Evolutionary conservation across 768 basidiomycete genomes (phyloP).

Genomic region (Mycena chlorophos): DNA sequence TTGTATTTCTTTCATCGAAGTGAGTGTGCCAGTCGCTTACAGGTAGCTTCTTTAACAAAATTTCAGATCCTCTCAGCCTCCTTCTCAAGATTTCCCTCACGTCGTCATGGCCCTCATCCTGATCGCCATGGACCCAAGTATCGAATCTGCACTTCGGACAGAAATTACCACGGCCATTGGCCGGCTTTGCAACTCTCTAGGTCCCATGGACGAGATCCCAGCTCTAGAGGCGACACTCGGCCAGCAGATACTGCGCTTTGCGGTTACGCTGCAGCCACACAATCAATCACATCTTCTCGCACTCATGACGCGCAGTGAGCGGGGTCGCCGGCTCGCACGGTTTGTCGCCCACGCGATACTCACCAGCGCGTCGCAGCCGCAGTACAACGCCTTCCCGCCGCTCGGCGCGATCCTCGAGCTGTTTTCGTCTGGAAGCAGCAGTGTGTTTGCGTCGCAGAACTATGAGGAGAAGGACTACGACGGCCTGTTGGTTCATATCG

Average conservation of each 20-base stretch:
- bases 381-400: slow-evolving; percentile 47
- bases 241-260: slow-evolving; percentile 43
- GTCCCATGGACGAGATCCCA: slow-evolving; percentile 29
- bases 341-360: slow-evolving; percentile 57
- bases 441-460: slow-evolving; percentile 56
- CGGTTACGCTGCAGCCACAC: slow-evolving; percentile 40
- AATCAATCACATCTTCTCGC: slow-evolving; percentile 54
- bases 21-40: slow-evolving; percentile 31
- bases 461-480: slow-evolving; percentile 61
- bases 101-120: slow-evolving; percentile 52
- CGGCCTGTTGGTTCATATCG: slow-evolving; percentile 53
- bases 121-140: slow-evolving; percentile 56
- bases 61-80: slow-evolving; percentile 37
- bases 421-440: slow-evolving; percentile 42
- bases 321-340: slow-evolving; percentile 55
- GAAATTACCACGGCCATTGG: slow-evolving; percentile 52
- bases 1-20: slow-evolving; percentile 48
- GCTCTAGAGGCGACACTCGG: slow-evolving; percentile 51
- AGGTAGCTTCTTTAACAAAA: slow-evolving; percentile 3
- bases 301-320: slow-evolving; percentile 51
- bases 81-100: slow-evolving; percentile 44
- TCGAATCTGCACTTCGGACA: slow-evolving; percentile 42
- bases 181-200: slow-evolving; percentile 43
- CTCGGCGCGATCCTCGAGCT: slow-evolving; percentile 50
- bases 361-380: slow-evolving; percentile 35